Evolutionary conservation across 106 monocot species (phyloP), one percentile per base, ranked within the genome.

Genomic region (Dactylorhiza incarnata): DNA sequence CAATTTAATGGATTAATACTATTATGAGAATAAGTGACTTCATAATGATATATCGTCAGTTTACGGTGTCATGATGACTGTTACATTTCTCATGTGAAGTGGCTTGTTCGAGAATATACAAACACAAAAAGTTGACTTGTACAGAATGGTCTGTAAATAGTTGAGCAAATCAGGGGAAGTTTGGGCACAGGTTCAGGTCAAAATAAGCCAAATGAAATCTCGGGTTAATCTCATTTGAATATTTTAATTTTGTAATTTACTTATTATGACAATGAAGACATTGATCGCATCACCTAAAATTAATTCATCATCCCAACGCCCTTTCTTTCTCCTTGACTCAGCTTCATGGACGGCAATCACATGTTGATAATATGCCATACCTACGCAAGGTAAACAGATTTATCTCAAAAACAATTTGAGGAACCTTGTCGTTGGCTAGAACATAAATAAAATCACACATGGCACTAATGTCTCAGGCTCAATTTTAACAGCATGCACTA

Each of bases 331-430:
- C 77, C 78, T 83, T 1, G 78, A 55, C 55, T 84, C 87, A 0
- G 91, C 91, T 4, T 93, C 91, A 75, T 94, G 96, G 12, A 97
- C 89, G 7, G 90, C 74, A 50, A 91, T 68, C 51, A 97, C 93
- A 81, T 94, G 80, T 50, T 97, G 96, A 81, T 91, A 97, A 72
- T 97, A 93, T 53, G 78, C 91, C 96, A 97, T 91, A 12, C 96
- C 93, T 93, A 29, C 49, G 76, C 70, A 24, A 44, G n/a, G 46
- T 15, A 80, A 74, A 67, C n/a, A 49, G 4, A 49, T 10, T 48
- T 23, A 22, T 5, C 44, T 49, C 7, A 49, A 70, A 10, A 49
- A 48, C 7, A n/a, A 72, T 22, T 49, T 48, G 3, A 72, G 19
- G 5, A 49, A 49, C 66, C 9, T 7, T 72, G 14, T 49, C 0